phyloP scores from a whole-genome alignment of 768 basidiomycete genomes.

The Pisolithus sp. region DNA sequence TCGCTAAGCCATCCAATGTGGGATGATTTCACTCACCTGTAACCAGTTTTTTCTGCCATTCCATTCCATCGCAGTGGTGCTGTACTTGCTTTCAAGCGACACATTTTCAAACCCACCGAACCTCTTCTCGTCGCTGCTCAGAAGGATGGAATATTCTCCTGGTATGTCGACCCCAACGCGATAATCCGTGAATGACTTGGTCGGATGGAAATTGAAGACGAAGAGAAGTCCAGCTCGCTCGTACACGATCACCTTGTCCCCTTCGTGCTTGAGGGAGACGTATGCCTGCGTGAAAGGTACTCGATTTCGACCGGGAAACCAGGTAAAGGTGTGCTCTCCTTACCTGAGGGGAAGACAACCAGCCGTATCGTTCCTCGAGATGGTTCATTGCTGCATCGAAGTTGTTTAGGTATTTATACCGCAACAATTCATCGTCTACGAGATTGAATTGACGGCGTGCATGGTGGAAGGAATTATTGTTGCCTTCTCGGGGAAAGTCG shows the following conservation, averaged over 20 bases:
- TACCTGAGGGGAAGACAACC: slow-evolving; percentile 80
- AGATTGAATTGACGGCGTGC: slow-evolving; percentile 97
- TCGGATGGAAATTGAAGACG: slow-evolving; percentile 95
- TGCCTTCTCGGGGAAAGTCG: slow-evolving; percentile 96
- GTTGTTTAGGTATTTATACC: slow-evolving; percentile 92
- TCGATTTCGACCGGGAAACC: slow-evolving; percentile 5
- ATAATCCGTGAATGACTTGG: slow-evolving; percentile 88
- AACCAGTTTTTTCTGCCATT: slow-evolving; percentile 86
- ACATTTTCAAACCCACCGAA: slow-evolving; percentile 92
- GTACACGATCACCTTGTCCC: slow-evolving; percentile 88
- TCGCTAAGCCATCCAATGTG: not conserved
- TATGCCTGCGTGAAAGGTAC: slow-evolving; percentile 50
- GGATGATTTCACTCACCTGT: slow-evolving; percentile 47
- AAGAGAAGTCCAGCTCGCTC: slow-evolving; percentile 93
- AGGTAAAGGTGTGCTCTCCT: slow-evolving; percentile 5
- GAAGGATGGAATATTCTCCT: slow-evolving; percentile 77
- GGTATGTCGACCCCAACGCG: slow-evolving; percentile 81
- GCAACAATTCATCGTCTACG: slow-evolving; percentile 74
- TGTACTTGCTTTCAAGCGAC: slow-evolving; percentile 52
- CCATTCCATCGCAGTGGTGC: slow-evolving; percentile 87
- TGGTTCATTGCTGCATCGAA: slow-evolving; percentile 93
- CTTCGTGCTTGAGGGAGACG: slow-evolving; percentile 90
- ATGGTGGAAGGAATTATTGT: slow-evolving; percentile 93
- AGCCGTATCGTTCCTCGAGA: slow-evolving; percentile 70
- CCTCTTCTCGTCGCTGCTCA: slow-evolving; percentile 78